Evolutionary conservation across 1,139 yeast genomes (phyloP).

Genomic region (Candida neerlandica): DNA sequence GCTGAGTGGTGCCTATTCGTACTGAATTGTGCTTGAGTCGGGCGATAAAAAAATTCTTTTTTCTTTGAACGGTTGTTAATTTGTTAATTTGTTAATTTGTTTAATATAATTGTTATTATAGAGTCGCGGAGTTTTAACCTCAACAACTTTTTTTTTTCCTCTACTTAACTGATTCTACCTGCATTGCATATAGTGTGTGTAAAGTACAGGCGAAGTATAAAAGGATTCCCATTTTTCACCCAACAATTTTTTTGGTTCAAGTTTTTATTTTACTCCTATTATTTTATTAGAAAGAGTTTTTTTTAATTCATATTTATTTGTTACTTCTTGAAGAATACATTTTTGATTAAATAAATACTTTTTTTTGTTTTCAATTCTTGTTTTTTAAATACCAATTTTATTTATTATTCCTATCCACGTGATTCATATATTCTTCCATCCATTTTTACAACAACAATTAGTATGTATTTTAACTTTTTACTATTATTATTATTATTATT

Average conservation of each 20-base stretch:
- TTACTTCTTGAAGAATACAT: neutral
- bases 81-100: too few relatives aligned
- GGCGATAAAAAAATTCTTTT: too few relatives aligned
- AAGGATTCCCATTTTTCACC: conserved; percentile 3
- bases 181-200: too few relatives aligned
- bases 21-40: too few relatives aligned
- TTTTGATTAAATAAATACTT: neutral
- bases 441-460: neutral
- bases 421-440: too few relatives aligned
- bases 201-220: neutral
- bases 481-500: too few relatives aligned
- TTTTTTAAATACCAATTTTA: neutral
- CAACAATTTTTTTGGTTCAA: conserved; percentile 10
- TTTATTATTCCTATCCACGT: neutral
- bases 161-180: too few relatives aligned
- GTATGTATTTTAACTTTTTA: conserved; percentile 1
- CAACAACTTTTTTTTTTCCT: neutral
- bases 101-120: too few relatives aligned
- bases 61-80: too few relatives aligned
- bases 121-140: neutral
- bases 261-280: neutral
- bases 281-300: neutral
- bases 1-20: too few relatives aligned
- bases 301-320: neutral
- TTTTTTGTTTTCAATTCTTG: conserved; percentile 3